A percentile compares a stretch with the other conserved stretches of the same genome.
These are phyloP conservation scores for Zygosaccharomyces sapae DNA, from an alignment of 1,139 yeast species.

Conservation along the genomic window DNA sequence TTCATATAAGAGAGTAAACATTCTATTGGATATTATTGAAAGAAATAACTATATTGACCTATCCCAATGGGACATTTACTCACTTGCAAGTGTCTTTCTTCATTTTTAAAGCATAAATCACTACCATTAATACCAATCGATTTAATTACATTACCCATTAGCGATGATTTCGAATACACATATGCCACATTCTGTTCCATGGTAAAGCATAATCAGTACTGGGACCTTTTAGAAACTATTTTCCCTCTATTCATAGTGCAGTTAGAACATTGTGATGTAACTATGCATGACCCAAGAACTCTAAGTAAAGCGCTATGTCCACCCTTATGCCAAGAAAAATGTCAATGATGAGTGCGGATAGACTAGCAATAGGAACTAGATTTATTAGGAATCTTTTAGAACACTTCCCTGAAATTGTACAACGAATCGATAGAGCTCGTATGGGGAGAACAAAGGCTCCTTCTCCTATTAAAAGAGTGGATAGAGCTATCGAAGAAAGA, in stretches of 20 bases:
- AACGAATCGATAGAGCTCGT: conserved; percentile 13
- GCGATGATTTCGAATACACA: conserved; percentile 45
- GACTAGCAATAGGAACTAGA: conserved; percentile 47
- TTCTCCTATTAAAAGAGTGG: conserved; percentile 9
- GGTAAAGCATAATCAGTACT: conserved; percentile 31
- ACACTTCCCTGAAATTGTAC: conserved; percentile 40
- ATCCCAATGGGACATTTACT: conserved; percentile 59
- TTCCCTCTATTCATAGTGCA: conserved; percentile 42
- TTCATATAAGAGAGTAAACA: conserved; percentile 47
- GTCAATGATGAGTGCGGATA: conserved; percentile 44
- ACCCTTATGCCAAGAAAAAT: conserved; percentile 51
- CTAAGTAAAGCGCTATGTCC: conserved; percentile 49
- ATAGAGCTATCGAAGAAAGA: conserved; percentile 8
- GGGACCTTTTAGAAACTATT: conserved; percentile 40
- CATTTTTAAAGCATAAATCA: conserved; percentile 44
- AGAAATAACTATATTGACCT: conserved; percentile 54
- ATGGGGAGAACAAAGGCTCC: conserved; percentile 9
- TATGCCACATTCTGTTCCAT: conserved; percentile 38
- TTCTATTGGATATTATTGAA: conserved; percentile 50
- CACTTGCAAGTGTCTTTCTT: conserved; percentile 52
- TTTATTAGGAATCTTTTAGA: conserved; percentile 48
- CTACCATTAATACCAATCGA: conserved; percentile 45
- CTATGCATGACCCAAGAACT: conserved; percentile 46
- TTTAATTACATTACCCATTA: conserved; percentile 45
- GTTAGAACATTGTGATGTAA: conserved; percentile 34